A percentile compares a stretch with the other conserved stretches of the same genome.
These are phyloP conservation scores for Sordariomycetes sp. DNA, from an alignment of 2,329 filamentous ascomycete genomes.

Conservation along the genomic window DNA sequence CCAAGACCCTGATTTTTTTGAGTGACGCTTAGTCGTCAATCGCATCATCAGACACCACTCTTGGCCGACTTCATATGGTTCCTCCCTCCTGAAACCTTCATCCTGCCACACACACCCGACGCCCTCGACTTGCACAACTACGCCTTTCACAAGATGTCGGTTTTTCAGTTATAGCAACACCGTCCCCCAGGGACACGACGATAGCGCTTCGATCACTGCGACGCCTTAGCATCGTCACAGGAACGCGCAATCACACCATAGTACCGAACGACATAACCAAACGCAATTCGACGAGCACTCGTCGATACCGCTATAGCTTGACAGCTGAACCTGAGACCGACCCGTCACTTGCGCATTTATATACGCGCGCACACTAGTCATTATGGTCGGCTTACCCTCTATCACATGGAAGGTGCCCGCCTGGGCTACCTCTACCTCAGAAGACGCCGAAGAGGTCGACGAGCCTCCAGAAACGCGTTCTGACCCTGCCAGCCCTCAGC, in stretches of 20 bases:
- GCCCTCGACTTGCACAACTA: no score
- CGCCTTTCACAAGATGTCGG: slow-evolving; percentile 20
- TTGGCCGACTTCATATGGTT: background rate
- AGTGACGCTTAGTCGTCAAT: no score
- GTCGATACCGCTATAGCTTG: no score
- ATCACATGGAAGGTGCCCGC: slow-evolving; percentile 19
- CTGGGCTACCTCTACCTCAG: slow-evolving; percentile 30
- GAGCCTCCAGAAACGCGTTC: slow-evolving; percentile 67
- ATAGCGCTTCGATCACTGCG: background rate
- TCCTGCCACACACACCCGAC: background rate
- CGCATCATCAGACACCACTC: background rate
- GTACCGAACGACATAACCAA: no score
- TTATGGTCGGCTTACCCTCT: slow-evolving; percentile 20
- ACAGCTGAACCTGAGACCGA: no score
- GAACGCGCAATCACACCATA: no score
- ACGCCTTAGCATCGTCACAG: no score
- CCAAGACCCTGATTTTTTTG: background rate
- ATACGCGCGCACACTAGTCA: slow-evolving; percentile 23
- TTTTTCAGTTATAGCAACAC: slow-evolving; percentile 18
- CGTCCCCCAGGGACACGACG: slow-evolving; percentile 3
- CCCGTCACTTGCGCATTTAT: no score
- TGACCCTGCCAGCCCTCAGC: slow-evolving; percentile 16
- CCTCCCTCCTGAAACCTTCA: background rate
- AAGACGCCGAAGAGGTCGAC: slow-evolving; percentile 71
- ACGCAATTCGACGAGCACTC: no score